Evolutionary conservation across 257 asterid species (phyloP).

Genomic region (Craterostigma plantagineum): DNA sequence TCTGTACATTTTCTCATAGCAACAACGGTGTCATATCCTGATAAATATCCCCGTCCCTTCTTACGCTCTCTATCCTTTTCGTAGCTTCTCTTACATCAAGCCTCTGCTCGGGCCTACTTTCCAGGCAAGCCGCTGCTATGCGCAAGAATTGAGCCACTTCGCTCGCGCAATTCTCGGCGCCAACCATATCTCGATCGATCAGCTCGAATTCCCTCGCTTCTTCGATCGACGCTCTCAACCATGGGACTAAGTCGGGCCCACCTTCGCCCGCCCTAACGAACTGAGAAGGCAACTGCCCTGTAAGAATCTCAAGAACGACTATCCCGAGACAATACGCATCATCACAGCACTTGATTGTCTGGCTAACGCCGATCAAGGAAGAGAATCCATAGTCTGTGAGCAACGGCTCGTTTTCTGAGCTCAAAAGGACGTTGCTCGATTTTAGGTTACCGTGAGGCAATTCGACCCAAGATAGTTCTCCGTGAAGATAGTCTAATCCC

Average conservation of each 20-base stretch:
- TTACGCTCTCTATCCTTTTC: constrained; percentile 32
- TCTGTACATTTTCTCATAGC: too few relatives aligned
- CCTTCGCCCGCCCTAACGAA: too few relatives aligned
- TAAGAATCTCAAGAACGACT: constrained; percentile 55
- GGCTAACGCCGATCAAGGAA: constrained; percentile 18
- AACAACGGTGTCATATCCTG: too few relatives aligned
- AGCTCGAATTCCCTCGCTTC: constrained; percentile 35
- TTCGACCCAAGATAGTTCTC: constrained; percentile 24
- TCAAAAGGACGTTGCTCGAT: constrained; percentile 62
- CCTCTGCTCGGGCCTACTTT: constrained; percentile 30
- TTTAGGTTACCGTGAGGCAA: constrained; percentile 74
- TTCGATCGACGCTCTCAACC: constrained; percentile 32
- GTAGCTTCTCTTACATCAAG: constrained; percentile 34
- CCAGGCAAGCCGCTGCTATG: constrained; percentile 47
- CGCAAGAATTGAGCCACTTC: constrained; percentile 33
- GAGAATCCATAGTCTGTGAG: constrained; percentile 45
- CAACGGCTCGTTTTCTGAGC: constrained; percentile 29
- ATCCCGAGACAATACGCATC: constrained; percentile 61
- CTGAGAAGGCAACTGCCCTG: constrained; percentile 56
- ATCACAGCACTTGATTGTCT: constrained; percentile 32
- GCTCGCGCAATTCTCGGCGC: background rate
- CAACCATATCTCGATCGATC: constrained; percentile 30
- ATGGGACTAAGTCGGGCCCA: constrained; percentile 41
- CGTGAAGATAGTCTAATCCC: constrained; percentile 46
- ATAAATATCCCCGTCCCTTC: background rate